phyloP scores from a whole-genome alignment of 139 green algal genomes.

The Chlamydomonas applanata region DNA sequence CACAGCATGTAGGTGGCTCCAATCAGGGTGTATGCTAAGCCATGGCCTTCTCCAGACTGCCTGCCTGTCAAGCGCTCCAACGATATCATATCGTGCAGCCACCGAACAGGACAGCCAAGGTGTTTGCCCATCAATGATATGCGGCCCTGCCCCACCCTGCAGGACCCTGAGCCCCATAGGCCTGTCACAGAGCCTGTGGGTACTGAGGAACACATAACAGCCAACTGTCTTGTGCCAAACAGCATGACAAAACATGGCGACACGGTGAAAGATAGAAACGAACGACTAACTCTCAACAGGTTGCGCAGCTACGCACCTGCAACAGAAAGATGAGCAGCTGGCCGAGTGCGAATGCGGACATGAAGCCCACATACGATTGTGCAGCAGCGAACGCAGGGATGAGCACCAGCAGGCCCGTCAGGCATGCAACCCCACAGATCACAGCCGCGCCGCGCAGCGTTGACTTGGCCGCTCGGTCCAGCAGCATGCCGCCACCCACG shows the following conservation, averaged over 20 bases:
- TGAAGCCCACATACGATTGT: conserved; percentile 56
- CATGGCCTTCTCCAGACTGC: no score
- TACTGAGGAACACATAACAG: conserved; percentile 15
- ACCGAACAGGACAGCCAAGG: no score
- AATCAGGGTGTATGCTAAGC: no score
- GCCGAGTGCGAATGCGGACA: conserved; percentile 58
- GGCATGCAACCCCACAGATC: conserved; percentile 52
- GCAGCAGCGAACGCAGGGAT: conserved; percentile 55
- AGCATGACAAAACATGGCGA: neutral
- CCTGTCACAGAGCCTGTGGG: no score
- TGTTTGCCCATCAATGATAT: no score
- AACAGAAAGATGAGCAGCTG: conserved; percentile 76
- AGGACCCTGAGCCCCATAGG: no score
- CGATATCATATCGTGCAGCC: no score
- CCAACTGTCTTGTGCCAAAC: conserved; percentile 1
- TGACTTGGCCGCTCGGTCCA: conserved; percentile 70
- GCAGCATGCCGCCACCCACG: conserved; percentile 68
- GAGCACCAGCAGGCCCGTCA: conserved; percentile 54
- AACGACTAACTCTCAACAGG: no score
- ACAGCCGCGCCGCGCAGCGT: conserved; percentile 60
- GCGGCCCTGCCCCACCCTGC: no score
- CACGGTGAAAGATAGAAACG: neutral
- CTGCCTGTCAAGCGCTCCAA: no score
- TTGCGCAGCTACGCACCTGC: conserved; percentile 48
- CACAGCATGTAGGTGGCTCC: no score